phyloP scores from a whole-genome alignment of 345 rosid genomes.

The Eucalyptus marginata region DNA sequence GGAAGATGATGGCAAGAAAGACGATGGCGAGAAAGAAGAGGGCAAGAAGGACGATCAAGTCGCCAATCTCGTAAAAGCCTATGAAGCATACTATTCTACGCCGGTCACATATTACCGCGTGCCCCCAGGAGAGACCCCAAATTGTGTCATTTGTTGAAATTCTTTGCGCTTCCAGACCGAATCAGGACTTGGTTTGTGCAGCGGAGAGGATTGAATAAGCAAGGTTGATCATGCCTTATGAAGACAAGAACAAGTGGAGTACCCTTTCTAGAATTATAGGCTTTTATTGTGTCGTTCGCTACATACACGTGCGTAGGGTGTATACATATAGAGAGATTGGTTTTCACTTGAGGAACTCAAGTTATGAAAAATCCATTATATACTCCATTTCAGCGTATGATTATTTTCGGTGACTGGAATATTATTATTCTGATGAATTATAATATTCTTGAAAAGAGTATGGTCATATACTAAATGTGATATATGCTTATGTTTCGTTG shows the following conservation, averaged over 20 bases:
- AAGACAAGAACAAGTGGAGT: no score
- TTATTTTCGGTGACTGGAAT: rapidly evolving
- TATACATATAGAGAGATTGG: no score
- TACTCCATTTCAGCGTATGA: not conserved
- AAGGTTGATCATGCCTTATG: no score
- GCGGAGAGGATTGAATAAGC: no score
- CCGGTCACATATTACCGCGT: no score
- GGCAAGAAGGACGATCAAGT: not conserved
- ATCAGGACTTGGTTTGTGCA: no score
- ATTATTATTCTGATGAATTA: not conserved
- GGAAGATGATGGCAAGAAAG: not conserved
- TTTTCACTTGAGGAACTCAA: not conserved
- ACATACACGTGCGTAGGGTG: not conserved
- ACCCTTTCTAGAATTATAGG: no score
- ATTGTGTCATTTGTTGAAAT: no score
- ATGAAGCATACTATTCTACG: no score
- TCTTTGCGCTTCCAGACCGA: no score
- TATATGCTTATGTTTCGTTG: not conserved
- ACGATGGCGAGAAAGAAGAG: not conserved
- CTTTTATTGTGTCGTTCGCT: not conserved
- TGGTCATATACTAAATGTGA: rapidly evolving
- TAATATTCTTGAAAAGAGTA: not conserved
- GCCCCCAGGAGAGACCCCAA: no score
- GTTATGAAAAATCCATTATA: not conserved
- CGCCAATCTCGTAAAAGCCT: no score